phyloP scores from a whole-genome alignment of 2,329 filamentous ascomycete genomes.

The Colletotrichum godetiae region DNA sequence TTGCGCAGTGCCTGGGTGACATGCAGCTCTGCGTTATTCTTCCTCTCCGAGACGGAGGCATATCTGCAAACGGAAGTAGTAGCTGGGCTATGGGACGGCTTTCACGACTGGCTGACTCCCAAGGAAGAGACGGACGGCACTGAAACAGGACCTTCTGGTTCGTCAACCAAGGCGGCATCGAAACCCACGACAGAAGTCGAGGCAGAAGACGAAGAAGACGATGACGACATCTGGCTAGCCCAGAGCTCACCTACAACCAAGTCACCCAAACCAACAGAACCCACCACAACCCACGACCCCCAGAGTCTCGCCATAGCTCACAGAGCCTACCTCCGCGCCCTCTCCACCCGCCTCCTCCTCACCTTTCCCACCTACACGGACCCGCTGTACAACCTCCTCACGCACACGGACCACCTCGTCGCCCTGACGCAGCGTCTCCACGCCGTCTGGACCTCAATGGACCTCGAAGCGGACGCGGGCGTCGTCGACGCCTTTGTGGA shows the following conservation, averaged over 20 bases:
- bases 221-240: constrained; percentile 56
- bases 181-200: constrained; percentile 10
- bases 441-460: constrained; percentile 79
- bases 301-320: constrained; percentile 87
- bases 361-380: constrained; percentile 72
- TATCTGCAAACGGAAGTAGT: constrained; percentile 94
- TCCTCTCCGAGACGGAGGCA: constrained; percentile 86
- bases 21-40: constrained; percentile 86
- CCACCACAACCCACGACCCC: constrained; percentile 73
- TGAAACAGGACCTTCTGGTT: not conserved
- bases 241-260: constrained; percentile 36
- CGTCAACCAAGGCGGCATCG: constrained; percentile 5
- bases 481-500: constrained; percentile 82
- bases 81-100: constrained; percentile 81
- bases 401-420: constrained; percentile 83
- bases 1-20: constrained; percentile 93
- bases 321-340: constrained; percentile 76
- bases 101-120: constrained; percentile 78
- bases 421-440: constrained; percentile 82
- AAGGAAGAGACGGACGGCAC: constrained; percentile 43
- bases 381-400: constrained; percentile 73
- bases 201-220: constrained; percentile 27
- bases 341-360: constrained; percentile 75
- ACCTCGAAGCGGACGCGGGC: constrained; percentile 85
- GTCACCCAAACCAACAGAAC: constrained; percentile 36